Evolutionary conservation across 2,329 filamentous ascomycete genomes (phyloP), one percentile per base, ranked within the genome.

Genomic region (Atkinsonella hypoxylon): DNA sequence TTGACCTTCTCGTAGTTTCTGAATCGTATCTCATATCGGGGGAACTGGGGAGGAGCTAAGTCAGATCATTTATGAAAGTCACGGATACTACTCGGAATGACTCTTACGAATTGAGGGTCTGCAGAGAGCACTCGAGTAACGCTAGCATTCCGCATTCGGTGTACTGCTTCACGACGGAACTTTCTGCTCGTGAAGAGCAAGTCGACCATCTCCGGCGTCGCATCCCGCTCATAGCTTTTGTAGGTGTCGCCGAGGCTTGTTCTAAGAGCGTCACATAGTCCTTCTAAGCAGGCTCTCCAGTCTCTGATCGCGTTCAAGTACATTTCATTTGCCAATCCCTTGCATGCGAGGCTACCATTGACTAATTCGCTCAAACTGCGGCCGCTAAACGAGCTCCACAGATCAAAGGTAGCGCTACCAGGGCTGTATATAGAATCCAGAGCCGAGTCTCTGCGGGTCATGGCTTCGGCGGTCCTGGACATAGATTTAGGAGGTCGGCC

Each of bases 11-110:
- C 73, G 50, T 70, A 75, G 49, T 74, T 71, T 26, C 69, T 63
- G 45, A 75, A 75, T 1, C 73, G 68, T 41, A 73, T 69, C 53
- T 72, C 71, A 51, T 74, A 76, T 58, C 67, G 52, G 42, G 67
- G 65, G 58, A 74, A 69, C 62, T 70, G 51, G 2, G 8, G n/a
- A 45, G n/a, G 8, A 20, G n/a, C 9, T 1, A 31, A 30, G 9
- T 48, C 22, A 48, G 40, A 43, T 20, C 4, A 13, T 9, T 40
- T 41, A 22, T 2, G 26, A 26, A 26, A 26, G 2, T 26, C 2
- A 8, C 26, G 7, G 6, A 5, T 7, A 26, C 4, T 31, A 18
- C 18, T 34, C n/a, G 15, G 12, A 15, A 3, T 15, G n/a, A 40
- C 67, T 54, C 67, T 54, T 54, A 70, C 67, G 55, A 72, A 74